Evolutionary conservation across 345 rosid species (phyloP), one percentile per base, ranked within the genome.

Genomic region (Pseudoturritis turrita): DNA sequence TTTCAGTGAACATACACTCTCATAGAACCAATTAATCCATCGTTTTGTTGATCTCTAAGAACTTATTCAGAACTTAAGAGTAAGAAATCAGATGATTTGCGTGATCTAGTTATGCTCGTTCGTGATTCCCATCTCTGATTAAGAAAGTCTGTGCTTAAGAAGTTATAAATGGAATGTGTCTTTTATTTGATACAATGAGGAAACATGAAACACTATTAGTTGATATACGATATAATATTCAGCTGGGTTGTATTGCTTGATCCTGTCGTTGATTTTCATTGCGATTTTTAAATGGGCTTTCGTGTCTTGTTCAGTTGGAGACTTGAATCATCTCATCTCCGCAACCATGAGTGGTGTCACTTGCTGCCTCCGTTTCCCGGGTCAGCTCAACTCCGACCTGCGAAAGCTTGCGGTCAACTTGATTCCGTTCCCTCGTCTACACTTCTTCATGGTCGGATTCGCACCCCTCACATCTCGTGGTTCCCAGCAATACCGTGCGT

Each of bases 291-390:
- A n/a, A n/a, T n/a, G n/a, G 31, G 7, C 31, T 28, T 28, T 4
- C 6, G 41, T 46, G 13, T 19, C 15, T 10, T 11, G 3, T 19
- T 3, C 74, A 80, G 86, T 84, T 79, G 88, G 88, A 43, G 88
- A 84, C 65, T 56, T 84, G 70, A 82, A 84, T 65, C 88, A 84
- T 56, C 83, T 84, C 23, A 84, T 84, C 43, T 84, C 84, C 56
- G 84, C 88, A 44, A 84, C 88, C 53, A 84, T 84, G 88, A 82
- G 86, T 65, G 84, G 86, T 13, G 86, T 82, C 41, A 82, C 88
- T 1, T 84, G 88, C 74, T 82, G 88, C 54, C 82, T 82, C 17
- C 86, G 88, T 23, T 84, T 84, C 72, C 86, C 86, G n/a, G 88
- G 88, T 50, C 88, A 84, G 67, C 86, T 84, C n/a, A 84, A 84